Evolutionary conservation across 768 basidiomycete species (phyloP).

Genomic region (Kwoniella bestiolae): DNA sequence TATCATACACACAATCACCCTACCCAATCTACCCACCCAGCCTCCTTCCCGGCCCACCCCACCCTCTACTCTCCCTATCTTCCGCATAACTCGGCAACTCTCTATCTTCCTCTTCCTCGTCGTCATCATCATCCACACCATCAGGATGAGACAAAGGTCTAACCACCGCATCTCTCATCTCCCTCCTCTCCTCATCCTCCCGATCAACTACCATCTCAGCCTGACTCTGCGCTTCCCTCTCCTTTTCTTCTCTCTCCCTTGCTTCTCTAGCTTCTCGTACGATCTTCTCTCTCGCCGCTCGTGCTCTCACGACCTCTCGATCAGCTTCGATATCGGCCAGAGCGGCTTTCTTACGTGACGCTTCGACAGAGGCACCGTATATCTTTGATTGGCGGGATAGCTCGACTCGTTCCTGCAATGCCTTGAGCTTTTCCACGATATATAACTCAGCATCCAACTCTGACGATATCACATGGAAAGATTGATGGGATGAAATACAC

Average conservation of each 20-base stretch:
- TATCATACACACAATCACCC: background rate
- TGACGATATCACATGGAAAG: background rate
- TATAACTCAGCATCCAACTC: background rate
- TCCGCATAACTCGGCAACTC: slow-evolving; percentile 24
- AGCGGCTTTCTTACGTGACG: slow-evolving; percentile 37
- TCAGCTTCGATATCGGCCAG: slow-evolving; percentile 45
- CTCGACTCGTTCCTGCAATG: slow-evolving; percentile 30
- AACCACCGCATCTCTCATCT: slow-evolving; percentile 18
- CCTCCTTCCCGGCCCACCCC: slow-evolving; percentile 39
- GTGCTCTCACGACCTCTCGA: slow-evolving; percentile 34
- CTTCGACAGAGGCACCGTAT: slow-evolving; percentile 30
- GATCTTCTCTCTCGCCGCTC: slow-evolving; percentile 37
- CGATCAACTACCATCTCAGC: slow-evolving; percentile 15
- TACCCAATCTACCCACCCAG: slow-evolving; percentile 19
- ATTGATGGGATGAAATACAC: slow-evolving; percentile 6
- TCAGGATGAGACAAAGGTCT: background rate
- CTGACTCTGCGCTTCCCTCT: slow-evolving; percentile 15
- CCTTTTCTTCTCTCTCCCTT: slow-evolving; percentile 18
- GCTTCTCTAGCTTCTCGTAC: slow-evolving; percentile 32
- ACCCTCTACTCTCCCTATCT: slow-evolving; percentile 31
- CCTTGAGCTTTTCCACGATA: slow-evolving; percentile 18
- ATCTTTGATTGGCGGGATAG: slow-evolving; percentile 14
- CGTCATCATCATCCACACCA: slow-evolving; percentile 17
- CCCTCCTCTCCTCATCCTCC: slow-evolving; percentile 12
- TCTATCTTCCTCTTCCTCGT: slow-evolving; percentile 14